These are phyloP conservation scores for Ceratocystis cacaofunesta DNA, from an alignment of 2,329 filamentous ascomycete species.

Conservation along the genomic window DNA sequence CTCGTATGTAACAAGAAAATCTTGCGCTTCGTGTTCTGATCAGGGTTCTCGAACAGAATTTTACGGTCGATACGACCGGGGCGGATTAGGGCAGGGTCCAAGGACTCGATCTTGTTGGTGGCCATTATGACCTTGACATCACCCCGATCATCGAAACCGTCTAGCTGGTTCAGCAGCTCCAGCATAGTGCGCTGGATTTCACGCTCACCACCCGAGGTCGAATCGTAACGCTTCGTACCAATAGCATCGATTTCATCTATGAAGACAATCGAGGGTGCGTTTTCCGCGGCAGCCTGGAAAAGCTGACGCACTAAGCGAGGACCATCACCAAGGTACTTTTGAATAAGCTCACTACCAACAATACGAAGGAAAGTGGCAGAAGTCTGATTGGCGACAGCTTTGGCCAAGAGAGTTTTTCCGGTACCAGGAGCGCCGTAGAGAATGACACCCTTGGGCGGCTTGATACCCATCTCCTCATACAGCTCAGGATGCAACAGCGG, in stretches of 20 bases:
- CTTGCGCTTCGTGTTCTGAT: constrained; percentile 88
- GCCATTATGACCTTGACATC: constrained; percentile 99
- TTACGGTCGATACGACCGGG: constrained; percentile 97
- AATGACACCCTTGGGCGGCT: constrained; percentile 97
- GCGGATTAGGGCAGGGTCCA: constrained; percentile 90
- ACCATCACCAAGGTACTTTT: constrained; percentile 96
- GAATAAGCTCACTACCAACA: constrained; percentile 90
- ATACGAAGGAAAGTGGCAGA: constrained; percentile 96
- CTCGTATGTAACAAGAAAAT: constrained; percentile 96
- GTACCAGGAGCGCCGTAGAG: constrained; percentile 95
- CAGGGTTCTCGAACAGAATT: constrained; percentile 58
- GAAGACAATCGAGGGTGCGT: constrained; percentile 93
- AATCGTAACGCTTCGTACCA: constrained; percentile 96
- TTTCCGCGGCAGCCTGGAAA: constrained; percentile 90
- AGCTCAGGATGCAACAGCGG: constrained; percentile 89
- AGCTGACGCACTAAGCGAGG: constrained; percentile 89
- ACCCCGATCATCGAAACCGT: constrained; percentile 95
- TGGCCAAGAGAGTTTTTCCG: constrained; percentile 88
- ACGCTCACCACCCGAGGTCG: constrained; percentile 87
- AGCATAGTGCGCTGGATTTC: constrained; percentile 98
- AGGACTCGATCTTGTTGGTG: constrained; percentile 97
- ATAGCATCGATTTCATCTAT: constrained; percentile 99
- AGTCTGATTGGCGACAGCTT: constrained; percentile 97
- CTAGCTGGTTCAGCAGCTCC: constrained; percentile 92
- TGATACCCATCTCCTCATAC: constrained; percentile 99